Percentiles rank a stretch among this genome's conserved stretches.
These are phyloP conservation scores for Stephania japonica DNA, from an alignment of 164 flowering plant species.

Conservation along the genomic window DNA sequence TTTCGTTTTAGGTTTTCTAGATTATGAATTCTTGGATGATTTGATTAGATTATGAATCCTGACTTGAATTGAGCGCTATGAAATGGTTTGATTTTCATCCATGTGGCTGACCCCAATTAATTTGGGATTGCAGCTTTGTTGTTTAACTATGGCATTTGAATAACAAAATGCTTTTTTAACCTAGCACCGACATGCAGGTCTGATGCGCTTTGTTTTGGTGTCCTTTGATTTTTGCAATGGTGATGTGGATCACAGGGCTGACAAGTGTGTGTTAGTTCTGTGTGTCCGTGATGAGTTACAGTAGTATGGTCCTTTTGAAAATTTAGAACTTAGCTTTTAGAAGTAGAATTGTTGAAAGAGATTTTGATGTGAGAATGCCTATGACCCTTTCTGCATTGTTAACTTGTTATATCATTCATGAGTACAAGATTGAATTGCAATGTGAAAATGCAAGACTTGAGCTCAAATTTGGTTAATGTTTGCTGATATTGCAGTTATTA, in stretches of 20 bases:
- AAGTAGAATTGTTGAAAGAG: background rate
- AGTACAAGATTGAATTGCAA: background rate
- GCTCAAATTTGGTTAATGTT: background rate
- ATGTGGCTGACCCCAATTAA: too few relatives aligned
- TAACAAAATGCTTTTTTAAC: too few relatives aligned
- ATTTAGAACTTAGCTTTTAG: background rate
- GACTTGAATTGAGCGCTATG: too few relatives aligned
- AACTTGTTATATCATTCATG: background rate
- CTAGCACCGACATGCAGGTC: too few relatives aligned
- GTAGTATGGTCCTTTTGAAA: too few relatives aligned
- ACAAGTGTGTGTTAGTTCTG: background rate
- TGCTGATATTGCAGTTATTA: conserved; percentile 49
- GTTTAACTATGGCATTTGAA: too few relatives aligned
- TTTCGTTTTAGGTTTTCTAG: background rate
- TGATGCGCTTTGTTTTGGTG: too few relatives aligned
- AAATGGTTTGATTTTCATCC: too few relatives aligned
- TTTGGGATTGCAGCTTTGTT: too few relatives aligned
- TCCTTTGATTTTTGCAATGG: background rate
- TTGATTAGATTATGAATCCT: too few relatives aligned
- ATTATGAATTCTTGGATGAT: background rate
- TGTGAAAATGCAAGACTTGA: background rate
- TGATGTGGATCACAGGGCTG: background rate
- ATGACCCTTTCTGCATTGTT: background rate
- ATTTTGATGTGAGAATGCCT: background rate
- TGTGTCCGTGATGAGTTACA: background rate